Base-by-base conservation (phyloP, 2,329 filamentous ascomycete genomes). In the Botrytis pseudocinerea region DNA sequence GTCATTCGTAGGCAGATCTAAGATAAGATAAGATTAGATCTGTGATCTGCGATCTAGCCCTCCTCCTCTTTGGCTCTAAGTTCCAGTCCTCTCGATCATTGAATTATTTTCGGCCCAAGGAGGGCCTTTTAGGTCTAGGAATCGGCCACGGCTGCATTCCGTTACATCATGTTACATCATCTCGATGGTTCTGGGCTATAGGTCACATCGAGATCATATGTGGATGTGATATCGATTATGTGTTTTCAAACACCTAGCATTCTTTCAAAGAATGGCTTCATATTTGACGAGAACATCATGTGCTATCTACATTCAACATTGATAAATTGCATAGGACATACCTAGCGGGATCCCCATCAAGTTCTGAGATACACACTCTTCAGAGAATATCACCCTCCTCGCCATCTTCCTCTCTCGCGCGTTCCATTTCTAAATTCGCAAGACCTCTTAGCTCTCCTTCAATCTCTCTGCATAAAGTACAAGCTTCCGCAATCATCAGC, bases 361-460 rank as follows among this genome's bases (percentile, higher is more conserved):
- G 9, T 4, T 46, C 8, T 6, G 32, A 51, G 48, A 42, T 59
- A 32, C 46, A 32, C 7, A 42, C 22, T 25, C 42, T 54, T 71
- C 20, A 70, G 35, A 70, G 40, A 46, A n/a, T 38, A 46, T 28
- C 32, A 35, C 22, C 54, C 63, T 48, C 28, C 40, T n/a, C 42
- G n/a, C 40, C 69, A 22, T 38, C 32, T 14, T 25, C 42, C 35
- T 71, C 44, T 12, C 38, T 32, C 32, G 20, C 28, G 16, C 60
- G 42, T 32, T n/a, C 60, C 54, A 18, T 14, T 42, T 59, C 70
- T 12, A 71, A 12, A 35, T n/a, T 22, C 16, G 35, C 28, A 10
- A 76, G 70, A 46, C 63, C 74, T 14, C 54, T 74, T 66, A 77
- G 66, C 46, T 76, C 76, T 7, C 40, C 46, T 35, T 73, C 59